Percentiles rank a stretch among this genome's conserved stretches.
phyloP scores from a whole-genome alignment of 176 grass and related monocot genomes.

The Puya raimondii region DNA sequence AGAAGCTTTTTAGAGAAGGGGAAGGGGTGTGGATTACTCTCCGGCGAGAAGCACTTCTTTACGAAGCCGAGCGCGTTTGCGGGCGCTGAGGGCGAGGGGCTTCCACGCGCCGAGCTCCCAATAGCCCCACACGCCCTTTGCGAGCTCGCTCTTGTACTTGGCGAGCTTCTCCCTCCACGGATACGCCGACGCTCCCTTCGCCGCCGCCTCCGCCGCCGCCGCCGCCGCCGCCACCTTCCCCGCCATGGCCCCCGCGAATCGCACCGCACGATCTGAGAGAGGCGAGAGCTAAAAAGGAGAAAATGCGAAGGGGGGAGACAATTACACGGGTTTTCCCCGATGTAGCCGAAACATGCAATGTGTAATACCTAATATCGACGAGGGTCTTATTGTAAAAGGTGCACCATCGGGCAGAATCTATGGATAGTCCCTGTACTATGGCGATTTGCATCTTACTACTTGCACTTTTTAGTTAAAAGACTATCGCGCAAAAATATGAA shows the following conservation, averaged over 20 bases:
- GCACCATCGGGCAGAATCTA: background rate
- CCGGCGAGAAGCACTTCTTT: conserved; percentile 85
- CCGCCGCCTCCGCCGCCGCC: conserved; percentile 20
- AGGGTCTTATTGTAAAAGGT: background rate
- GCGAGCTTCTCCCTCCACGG: conserved; percentile 62
- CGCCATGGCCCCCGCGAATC: conserved; percentile 23
- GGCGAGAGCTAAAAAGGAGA: background rate
- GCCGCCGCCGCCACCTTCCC: conserved; percentile 18
- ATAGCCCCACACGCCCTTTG: conserved; percentile 74
- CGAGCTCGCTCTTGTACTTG: conserved; percentile 51
- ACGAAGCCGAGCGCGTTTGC: conserved; percentile 64
- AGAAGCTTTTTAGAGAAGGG: background rate
- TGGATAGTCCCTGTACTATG: too few relatives aligned
- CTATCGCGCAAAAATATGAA: too few relatives aligned
- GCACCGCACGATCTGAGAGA: too few relatives aligned
- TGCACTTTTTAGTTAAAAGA: too few relatives aligned
- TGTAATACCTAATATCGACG: background rate
- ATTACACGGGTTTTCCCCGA: background rate
- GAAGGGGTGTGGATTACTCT: conserved; percentile 14
- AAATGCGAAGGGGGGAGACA: background rate
- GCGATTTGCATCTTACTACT: too few relatives aligned
- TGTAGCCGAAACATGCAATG: background rate
- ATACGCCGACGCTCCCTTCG: conserved; percentile 33
- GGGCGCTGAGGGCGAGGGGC: conserved; percentile 62
- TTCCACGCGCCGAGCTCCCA: conserved; percentile 97